Evolutionary conservation across 1,139 yeast species (phyloP).

Genomic region (Candida sp.): DNA sequence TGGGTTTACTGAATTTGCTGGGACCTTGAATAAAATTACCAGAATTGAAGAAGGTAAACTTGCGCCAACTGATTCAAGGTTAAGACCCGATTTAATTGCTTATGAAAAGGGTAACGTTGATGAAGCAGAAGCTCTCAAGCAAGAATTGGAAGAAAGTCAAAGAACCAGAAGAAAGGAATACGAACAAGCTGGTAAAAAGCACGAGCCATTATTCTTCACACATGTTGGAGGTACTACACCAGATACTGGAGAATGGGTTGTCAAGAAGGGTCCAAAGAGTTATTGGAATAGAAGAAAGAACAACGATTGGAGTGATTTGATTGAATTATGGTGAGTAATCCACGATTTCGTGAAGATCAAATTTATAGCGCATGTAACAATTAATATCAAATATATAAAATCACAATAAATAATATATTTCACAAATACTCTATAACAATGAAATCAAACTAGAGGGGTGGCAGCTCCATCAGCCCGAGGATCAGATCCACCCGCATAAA

Average conservation of each 20-base stretch:
- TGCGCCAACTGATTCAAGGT: constrained; percentile 87
- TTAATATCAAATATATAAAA: not conserved
- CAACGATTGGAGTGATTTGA: constrained; percentile 56
- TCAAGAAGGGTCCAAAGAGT: constrained; percentile 57
- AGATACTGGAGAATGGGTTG: constrained; percentile 55
- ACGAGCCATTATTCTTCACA: constrained; percentile 65
- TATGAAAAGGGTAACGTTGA: constrained; percentile 71
- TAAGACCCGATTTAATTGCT: constrained; percentile 77
- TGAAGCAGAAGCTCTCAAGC: constrained; percentile 67
- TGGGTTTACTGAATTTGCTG: constrained; percentile 84
- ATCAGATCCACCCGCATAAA: constrained; percentile 74
- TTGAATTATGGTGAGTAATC: constrained; percentile 47
- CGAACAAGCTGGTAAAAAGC: constrained; percentile 41
- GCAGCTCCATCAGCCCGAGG: constrained; percentile 82
- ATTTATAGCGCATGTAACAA: too few relatives aligned
- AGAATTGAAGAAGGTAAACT: constrained; percentile 57
- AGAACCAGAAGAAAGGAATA: constrained; percentile 67
- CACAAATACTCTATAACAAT: not conserved
- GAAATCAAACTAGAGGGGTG: constrained; percentile 36
- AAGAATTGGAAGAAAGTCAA: constrained; percentile 73
- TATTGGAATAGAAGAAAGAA: constrained; percentile 78
- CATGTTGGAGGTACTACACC: constrained; percentile 36
- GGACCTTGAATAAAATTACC: constrained; percentile 77
- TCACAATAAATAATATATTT: not conserved
- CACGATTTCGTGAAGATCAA: constrained; percentile 1